phyloP scores from a whole-genome alignment of 306 rosid species.

The Quercus glauca region DNA sequence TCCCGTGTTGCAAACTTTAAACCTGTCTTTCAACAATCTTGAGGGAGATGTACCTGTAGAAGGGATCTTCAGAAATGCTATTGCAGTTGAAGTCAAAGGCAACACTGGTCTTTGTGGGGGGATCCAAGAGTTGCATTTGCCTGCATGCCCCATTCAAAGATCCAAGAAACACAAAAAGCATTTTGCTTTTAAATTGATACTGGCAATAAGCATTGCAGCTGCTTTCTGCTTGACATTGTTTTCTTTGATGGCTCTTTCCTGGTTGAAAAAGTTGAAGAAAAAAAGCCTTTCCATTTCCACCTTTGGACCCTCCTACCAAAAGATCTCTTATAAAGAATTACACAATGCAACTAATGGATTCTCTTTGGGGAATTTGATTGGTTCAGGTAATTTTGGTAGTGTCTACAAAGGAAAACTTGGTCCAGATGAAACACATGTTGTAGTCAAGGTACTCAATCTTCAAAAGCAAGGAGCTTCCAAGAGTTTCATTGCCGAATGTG shows the following conservation, averaged over 20 bases:
- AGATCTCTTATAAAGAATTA: slow-evolving; percentile 24
- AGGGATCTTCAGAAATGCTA: neutral
- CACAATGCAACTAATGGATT: slow-evolving; percentile 21
- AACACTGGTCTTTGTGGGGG: neutral
- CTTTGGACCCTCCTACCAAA: neutral
- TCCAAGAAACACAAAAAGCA: neutral
- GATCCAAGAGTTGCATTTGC: neutral
- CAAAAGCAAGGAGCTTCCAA: slow-evolving; percentile 12
- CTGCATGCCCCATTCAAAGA: neutral
- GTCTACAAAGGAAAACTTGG: slow-evolving; percentile 26
- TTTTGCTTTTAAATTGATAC: neutral
- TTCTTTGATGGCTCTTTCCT: neutral
- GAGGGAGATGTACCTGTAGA: neutral
- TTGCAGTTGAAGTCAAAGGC: neutral
- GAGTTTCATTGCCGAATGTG: slow-evolving; percentile 32
- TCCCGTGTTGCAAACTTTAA: neutral
- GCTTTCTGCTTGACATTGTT: neutral
- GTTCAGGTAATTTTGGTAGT: slow-evolving; percentile 25
- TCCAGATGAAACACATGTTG: neutral
- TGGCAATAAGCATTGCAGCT: neutral
- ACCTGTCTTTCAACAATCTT: neutral
- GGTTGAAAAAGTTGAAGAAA: neutral
- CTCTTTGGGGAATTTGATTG: slow-evolving; percentile 19
- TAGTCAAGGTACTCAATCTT: slow-evolving; percentile 27
- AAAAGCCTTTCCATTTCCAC: neutral